These are phyloP conservation scores for Populus simonii DNA, from an alignment of 345 rosid species.

Conservation along the genomic window DNA sequence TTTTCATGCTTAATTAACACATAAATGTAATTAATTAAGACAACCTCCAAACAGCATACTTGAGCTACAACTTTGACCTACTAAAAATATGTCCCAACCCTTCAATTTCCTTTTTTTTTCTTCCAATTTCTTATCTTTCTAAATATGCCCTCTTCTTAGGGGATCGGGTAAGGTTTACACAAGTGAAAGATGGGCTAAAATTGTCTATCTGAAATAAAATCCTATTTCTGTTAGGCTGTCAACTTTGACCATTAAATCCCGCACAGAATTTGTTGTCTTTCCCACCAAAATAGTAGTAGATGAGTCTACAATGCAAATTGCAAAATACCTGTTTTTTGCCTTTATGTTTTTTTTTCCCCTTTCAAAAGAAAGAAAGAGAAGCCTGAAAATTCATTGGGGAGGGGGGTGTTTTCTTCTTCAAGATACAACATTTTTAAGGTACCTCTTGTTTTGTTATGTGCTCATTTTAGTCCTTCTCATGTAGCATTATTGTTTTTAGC, in stretches of 20 bases:
- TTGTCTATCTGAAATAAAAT: neutral
- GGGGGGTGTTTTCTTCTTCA: neutral
- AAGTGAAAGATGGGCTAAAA: neutral
- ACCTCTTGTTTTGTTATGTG: neutral
- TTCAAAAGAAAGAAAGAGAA: too few species aligned
- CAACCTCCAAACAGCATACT: too few species aligned
- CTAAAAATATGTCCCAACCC: too few species aligned
- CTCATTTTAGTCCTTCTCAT: neutral
- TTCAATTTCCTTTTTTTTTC: neutral
- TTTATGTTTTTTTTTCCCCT: neutral
- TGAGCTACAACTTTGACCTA: too few species aligned
- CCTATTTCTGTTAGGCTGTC: neutral
- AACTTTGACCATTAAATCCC: neutral
- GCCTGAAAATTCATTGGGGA: neutral
- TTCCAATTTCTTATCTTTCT: neutral
- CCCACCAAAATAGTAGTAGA: constrained; percentile 6
- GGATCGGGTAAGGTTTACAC: neutral
- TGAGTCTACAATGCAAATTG: neutral
- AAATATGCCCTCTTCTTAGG: neutral
- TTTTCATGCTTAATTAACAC: neutral
- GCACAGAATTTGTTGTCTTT: neutral
- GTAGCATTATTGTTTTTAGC: neutral
- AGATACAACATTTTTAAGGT: neutral
- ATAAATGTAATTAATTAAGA: too few species aligned
- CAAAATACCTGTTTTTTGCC: neutral